These are phyloP conservation scores for Dendrocalamus sinicus DNA, from an alignment of 176 grass and related monocot genomes.

Conservation along the genomic window DNA sequence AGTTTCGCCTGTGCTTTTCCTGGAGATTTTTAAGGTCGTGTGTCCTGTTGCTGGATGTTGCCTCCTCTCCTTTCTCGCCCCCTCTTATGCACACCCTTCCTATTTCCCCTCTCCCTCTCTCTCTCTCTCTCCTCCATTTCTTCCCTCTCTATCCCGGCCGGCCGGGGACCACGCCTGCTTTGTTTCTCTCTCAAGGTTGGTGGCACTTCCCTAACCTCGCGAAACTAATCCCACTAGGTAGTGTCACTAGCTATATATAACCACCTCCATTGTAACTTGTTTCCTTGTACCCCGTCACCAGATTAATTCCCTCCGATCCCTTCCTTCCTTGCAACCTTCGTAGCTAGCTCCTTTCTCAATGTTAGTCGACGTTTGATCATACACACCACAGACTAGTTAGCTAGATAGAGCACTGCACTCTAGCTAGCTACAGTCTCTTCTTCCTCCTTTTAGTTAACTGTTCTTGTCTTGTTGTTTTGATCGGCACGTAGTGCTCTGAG, in stretches of 20 bases:
- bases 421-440: slow-evolving; percentile 1
- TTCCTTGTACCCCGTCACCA: slow-evolving; percentile 61
- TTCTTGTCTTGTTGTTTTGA: background rate
- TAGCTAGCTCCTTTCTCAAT: background rate
- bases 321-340: background rate
- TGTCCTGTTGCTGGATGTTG: slow-evolving; percentile 63
- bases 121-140: background rate
- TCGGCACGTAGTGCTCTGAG: background rate
- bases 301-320: slow-evolving; percentile 10
- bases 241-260: slow-evolving; percentile 69
- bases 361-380: slow-evolving; percentile 7
- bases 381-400: background rate
- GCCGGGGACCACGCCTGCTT: slow-evolving; percentile 21
- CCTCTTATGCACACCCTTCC: slow-evolving; percentile 16
- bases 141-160: background rate
- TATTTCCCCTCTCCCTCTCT: background rate
- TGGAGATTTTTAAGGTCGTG: slow-evolving; percentile 82
- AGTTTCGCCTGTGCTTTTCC: slow-evolving; percentile 65
- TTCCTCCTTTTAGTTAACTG: background rate
- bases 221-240: slow-evolving; percentile 76
- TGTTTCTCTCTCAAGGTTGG: slow-evolving; percentile 68
- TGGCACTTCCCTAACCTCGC: slow-evolving; percentile 70
- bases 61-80: slow-evolving; percentile 39
- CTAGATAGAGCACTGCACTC: slow-evolving; percentile 4
- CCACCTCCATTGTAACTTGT: slow-evolving; percentile 60